Evolutionary conservation across 2,329 filamentous ascomycete genomes (phyloP), one percentile per base, ranked within the genome.

Genomic region (Colletotrichum salicis): DNA sequence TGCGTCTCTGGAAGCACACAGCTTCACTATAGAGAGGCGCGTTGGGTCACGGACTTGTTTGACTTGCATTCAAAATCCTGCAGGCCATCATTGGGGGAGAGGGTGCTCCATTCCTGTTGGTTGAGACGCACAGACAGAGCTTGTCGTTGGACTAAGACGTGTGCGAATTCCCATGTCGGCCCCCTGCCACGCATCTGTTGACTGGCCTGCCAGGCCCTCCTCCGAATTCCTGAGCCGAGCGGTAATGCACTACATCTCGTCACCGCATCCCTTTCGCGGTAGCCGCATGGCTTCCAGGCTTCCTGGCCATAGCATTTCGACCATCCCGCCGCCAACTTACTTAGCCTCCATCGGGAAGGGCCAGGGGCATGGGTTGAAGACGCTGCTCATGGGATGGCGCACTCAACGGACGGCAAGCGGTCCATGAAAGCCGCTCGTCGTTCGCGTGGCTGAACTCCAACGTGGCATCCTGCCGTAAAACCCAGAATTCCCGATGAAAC

Each of bases 81-180:
- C 70, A 71, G 61, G 51, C 51, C 66, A 72, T 60, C 51, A 45
- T 64, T 56, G 24, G 31, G 59, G 59, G 29, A 65, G 37, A 35
- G 24, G 31, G 52, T 29, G 61, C 61, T 71, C 67, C 70, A 71
- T 72, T 70, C 70, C 67, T 70, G 67, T 72, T 70, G 70, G 67
- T 66, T 70, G 61, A 65, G 67, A 55, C 45, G 70, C 67, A 72
- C 70, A 72, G 61, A 71, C 70, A 61, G 61, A 67, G 51, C 59
- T 64, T 58, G 69, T 71, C 35, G 69, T 71, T 64, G 69, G 69
- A 52, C 58, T 51, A 48, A 22, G 27, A 65, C 69, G 69, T 37
- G 70, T 72, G 66, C 51, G 52, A 61, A 51, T 71, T 72, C 31
- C 70, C 67, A 62, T 62, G 33, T 33, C 61, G 22, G 31, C 31